Base-by-base conservation (phyloP, 2,329 filamentous ascomycete genomes). In the Xylariaceae sp. region DNA sequence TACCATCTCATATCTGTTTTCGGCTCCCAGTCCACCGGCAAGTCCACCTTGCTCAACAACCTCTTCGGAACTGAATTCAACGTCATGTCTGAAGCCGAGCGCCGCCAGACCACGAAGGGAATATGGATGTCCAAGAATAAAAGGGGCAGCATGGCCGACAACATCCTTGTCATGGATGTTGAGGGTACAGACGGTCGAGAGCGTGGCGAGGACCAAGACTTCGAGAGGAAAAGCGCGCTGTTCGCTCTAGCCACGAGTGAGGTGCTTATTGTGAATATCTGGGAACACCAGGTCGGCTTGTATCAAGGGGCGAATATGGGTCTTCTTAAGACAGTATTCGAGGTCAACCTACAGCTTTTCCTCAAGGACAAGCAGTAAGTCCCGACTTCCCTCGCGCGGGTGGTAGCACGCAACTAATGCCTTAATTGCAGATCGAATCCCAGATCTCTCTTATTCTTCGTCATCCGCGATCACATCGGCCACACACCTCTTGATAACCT, bases 101-200 rank as follows among this genome's bases (percentile, higher is more conserved):
- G 93, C 51, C 83, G 89, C 48, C 93, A 98, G 74, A 98, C 93
- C 0, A 98, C 93, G 34, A 98, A 97, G 73, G 93, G 93, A 61
- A 98, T 98, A 63, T 98, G 93, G 93, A 85, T 98, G 85, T 95
- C 90, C 51, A 95, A 95, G 73, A 97, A 97, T 69, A 95, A 95
- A 72, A 74, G 76, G 53, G 66, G 70, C 38, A 65, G 67, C 50
- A 96, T 97, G 89, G 90, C 91, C 41, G 89, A 95, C 58, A 98
- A 98, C 66, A 96, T 98, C 57, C 73, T 98, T 49, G 93, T 98
- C 55, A 98, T 98, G 93, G 93, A 98, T 61, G 93, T 98, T 33
- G 93, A 98, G 67, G 93, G 93, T 53, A 97, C 93, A 9, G 93
- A 98, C 64, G 93, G 93, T 39, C 82, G 93, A 53, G 93, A 98